Evolutionary conservation across 768 basidiomycete genomes (phyloP), one percentile per base, ranked within the genome.

Genomic region (Daedaleopsis sinensis): DNA sequence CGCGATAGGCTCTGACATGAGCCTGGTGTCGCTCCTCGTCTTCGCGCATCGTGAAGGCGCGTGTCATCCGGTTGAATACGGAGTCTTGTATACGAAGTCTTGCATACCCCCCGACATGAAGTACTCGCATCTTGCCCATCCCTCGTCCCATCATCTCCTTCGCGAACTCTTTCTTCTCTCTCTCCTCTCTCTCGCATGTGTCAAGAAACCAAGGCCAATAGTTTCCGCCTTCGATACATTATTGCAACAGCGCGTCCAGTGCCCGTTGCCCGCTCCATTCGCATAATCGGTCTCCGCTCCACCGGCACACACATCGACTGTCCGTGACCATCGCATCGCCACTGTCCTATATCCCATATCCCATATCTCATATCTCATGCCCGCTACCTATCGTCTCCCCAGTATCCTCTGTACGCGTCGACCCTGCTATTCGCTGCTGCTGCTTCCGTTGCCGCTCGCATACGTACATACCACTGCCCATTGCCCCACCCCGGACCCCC

Each of bases 201-300:
- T 63, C 62, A 57, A 59, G 54, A 58, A 59, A 57, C 42, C 62
- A 64, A 64, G 62, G 62, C 62, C 62, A 38, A 64, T 58, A 64
- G 54, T 55, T 55, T 64, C 55, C 58, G 62, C 62, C 62, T 59
- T 64, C 55, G 62, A 46, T 44, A 21, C 60, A 59, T 48, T 23
- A n/a, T 35, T 23, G n/a, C n/a, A 39, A 21, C 53, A 39, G 18
- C 47, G 8, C 24, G 21, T 19, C 42, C n/a, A 18, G 39, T 27
- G 21, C 39, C 18, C 52, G 35, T 16, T 35, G 51, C 51, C 36
- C 35, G 51, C 51, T n/a, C 51, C 19, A 37, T 52, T 32, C 51
- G 51, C 51, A 52, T 52, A 52, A 52, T 52, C 27, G 7, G 7
- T 7, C 27, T 3, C 27, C 27, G 7, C 3, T n/a, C 32, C 32